Evolutionary conservation across 2,329 filamentous ascomycete genomes (phyloP).

Genomic region (Ophiostoma quercus): DNA sequence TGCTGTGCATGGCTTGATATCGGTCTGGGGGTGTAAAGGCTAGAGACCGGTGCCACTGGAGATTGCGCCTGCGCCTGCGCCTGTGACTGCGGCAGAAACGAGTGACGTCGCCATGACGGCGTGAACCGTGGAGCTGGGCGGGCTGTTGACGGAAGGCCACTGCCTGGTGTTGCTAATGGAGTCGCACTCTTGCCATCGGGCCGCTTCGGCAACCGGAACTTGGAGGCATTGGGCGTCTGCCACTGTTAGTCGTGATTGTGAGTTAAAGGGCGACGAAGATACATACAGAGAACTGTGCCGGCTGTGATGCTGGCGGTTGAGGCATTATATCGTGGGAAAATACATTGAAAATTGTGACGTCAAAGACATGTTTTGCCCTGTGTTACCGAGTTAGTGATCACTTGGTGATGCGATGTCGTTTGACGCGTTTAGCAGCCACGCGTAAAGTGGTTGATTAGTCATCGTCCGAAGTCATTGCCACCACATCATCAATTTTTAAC

Average conservation of each 20-base stretch:
- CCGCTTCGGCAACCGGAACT: slow-evolving; percentile 6
- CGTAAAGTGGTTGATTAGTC: slow-evolving; percentile 3
- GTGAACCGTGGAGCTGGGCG: slow-evolving; percentile 22
- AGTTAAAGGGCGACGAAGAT: no score
- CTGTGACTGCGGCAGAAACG: slow-evolving; percentile 4
- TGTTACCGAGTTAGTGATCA: neutral
- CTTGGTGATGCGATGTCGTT: neutral
- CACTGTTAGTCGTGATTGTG: neutral
- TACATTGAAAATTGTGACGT: neutral
- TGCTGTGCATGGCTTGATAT: neutral
- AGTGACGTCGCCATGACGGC: slow-evolving; percentile 17
- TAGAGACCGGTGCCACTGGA: neutral
- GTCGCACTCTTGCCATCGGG: neutral
- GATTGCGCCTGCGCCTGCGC: neutral
- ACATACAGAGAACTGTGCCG: slow-evolving; percentile 16
- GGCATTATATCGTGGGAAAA: neutral
- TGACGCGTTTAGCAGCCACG: neutral
- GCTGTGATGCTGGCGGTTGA: slow-evolving; percentile 16
- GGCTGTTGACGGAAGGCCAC: slow-evolving; percentile 6
- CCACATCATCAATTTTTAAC: neutral
- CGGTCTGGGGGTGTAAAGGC: neutral
- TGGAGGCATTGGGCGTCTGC: slow-evolving; percentile 15
- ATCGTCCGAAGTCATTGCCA: neutral
- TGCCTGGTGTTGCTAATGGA: neutral
- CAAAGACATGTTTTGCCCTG: neutral